phyloP scores from a whole-genome alignment of 2,329 filamentous ascomycete species.

The Talaromyces atroroseus region DNA sequence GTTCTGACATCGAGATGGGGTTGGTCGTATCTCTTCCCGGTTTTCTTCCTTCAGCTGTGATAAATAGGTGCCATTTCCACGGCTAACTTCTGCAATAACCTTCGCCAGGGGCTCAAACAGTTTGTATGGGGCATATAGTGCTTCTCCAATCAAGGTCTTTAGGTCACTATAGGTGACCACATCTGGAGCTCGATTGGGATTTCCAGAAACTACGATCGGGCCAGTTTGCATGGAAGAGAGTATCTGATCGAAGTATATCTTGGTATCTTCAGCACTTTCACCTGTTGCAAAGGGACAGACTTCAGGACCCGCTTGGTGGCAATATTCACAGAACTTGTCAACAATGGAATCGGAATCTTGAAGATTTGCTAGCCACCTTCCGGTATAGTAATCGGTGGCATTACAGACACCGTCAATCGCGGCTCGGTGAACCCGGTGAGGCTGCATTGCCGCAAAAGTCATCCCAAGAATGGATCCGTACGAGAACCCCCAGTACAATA shows the following conservation, averaged over 20 bases:
- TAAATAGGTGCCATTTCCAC: constrained; percentile 2
- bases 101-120: neutral
- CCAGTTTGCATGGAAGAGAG: constrained; percentile 4
- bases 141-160: constrained; percentile 2
- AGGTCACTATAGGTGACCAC: constrained; percentile 8
- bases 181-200: constrained; percentile 6
- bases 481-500: constrained; percentile 50
- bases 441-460: constrained; percentile 50
- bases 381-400: constrained; percentile 9
- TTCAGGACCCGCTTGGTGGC: constrained; percentile 14
- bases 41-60: neutral
- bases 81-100: constrained; percentile 1
- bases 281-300: constrained; percentile 11
- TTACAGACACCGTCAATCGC: constrained; percentile 38
- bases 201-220: constrained; percentile 9
- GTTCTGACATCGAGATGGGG: neutral
- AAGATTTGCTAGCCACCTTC: constrained; percentile 1
- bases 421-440: constrained; percentile 47
- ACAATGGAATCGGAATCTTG: constrained; percentile 15
- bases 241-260: constrained; percentile 12
- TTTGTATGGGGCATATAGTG: constrained; percentile 1
- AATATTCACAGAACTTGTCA: constrained; percentile 15
- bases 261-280: constrained; percentile 1
- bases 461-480: constrained; percentile 52
- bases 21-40: neutral